A percentile compares a stretch with the other conserved stretches of the same genome.
Evolutionary conservation across 495 filamentous ascomycete species (phyloP).

Genomic region (Neurospora sp.): DNA sequence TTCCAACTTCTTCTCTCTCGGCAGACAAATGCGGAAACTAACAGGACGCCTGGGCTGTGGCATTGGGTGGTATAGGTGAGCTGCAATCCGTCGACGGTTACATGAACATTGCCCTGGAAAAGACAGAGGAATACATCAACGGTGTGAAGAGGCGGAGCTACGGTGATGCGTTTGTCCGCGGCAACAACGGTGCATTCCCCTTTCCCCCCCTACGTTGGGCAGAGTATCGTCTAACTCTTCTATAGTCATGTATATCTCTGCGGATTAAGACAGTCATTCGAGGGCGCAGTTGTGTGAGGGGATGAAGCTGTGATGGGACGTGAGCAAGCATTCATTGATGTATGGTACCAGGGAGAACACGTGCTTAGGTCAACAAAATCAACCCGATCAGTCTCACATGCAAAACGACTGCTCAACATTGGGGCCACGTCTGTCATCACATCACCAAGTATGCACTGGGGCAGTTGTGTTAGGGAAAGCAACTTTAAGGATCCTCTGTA

Average conservation of each 20-base stretch:
- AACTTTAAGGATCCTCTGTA: neutral
- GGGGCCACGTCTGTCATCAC: neutral
- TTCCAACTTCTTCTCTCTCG: neutral
- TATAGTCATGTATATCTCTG: conserved; percentile 67
- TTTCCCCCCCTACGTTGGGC: neutral
- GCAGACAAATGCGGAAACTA: neutral
- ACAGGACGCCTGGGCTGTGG: neutral
- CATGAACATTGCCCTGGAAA: conserved; percentile 97
- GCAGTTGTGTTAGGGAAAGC: neutral
- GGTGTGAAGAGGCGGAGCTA: conserved; percentile 71
- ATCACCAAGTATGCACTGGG: neutral
- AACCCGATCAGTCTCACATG: neutral
- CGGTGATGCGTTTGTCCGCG: conserved; percentile 91
- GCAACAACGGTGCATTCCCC: conserved; percentile 70
- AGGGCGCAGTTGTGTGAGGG: neutral
- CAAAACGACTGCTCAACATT: neutral
- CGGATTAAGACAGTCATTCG: conserved; percentile 34
- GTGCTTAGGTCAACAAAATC: neutral
- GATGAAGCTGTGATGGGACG: neutral
- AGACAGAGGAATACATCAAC: conserved; percentile 82
- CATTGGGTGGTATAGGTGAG: conserved; percentile 47
- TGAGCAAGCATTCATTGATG: neutral
- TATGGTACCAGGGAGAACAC: neutral
- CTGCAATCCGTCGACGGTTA: conserved; percentile 98
- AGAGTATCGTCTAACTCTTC: neutral